A percentile compares a stretch with the other conserved stretches of the same genome.
These are phyloP conservation scores for Prunus mume DNA, from an alignment of 306 rosid species.

Conservation along the genomic window DNA sequence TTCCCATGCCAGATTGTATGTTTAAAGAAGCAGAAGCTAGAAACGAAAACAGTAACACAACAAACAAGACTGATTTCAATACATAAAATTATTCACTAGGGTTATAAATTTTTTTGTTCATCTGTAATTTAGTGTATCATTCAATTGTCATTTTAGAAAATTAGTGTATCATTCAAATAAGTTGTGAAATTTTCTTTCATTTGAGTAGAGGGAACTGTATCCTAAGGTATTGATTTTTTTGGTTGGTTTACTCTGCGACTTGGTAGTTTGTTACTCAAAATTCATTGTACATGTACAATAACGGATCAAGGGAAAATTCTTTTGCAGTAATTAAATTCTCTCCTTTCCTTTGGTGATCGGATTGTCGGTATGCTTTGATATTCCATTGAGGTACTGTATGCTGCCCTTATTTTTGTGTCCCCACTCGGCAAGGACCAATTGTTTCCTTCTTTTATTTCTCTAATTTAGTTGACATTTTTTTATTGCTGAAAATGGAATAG, in stretches of 20 bases:
- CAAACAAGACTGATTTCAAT: slow-evolving; percentile 21
- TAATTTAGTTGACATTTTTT: too few species aligned
- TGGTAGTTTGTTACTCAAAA: slow-evolving; percentile 5
- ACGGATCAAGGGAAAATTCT: background rate
- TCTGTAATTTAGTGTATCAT: slow-evolving; percentile 43
- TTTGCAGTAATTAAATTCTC: background rate
- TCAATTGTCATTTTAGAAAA: slow-evolving; percentile 1
- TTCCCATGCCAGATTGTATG: slow-evolving; percentile 99
- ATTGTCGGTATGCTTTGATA: background rate
- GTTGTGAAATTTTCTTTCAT: slow-evolving; percentile 24
- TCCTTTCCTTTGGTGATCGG: background rate
- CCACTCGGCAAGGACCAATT: too few species aligned
- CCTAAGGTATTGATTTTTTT: slow-evolving; percentile 10
- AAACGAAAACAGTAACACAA: slow-evolving; percentile 26
- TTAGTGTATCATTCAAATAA: slow-evolving; percentile 28
- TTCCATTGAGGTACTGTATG: too few species aligned
- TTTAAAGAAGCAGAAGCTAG: slow-evolving; percentile 53
- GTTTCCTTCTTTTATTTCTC: too few species aligned
- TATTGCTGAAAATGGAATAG: too few species aligned
- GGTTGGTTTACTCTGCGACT: slow-evolving; percentile 8
- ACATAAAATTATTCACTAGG: slow-evolving; percentile 16
- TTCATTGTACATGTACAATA: slow-evolving; percentile 37
- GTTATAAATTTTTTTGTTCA: slow-evolving; percentile 30
- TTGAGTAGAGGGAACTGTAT: slow-evolving; percentile 4
- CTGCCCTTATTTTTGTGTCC: too few species aligned